phyloP scores from a whole-genome alignment of 1,284 basidiomycete genomes.

The Phellopilus nigrolimitatus region DNA sequence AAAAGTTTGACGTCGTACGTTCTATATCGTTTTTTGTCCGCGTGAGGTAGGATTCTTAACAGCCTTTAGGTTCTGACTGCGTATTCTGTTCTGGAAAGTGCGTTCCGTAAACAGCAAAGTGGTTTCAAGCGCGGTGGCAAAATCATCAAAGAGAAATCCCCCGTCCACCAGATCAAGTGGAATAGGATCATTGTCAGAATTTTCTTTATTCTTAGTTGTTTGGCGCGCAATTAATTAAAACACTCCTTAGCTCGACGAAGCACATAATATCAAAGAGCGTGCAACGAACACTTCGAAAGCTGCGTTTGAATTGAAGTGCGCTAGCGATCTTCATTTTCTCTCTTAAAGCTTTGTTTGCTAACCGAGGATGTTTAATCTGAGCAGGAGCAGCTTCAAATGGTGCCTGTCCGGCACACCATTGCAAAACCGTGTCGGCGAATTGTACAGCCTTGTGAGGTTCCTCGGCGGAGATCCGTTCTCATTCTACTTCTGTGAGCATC shows the following conservation, averaged over 20 bases:
- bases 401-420: constrained; percentile 98
- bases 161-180: constrained; percentile 86
- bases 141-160: constrained; percentile 86
- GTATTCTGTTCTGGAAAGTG: constrained; percentile 87
- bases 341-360: not conserved
- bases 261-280: constrained; percentile 97
- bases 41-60: constrained; percentile 15
- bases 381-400: constrained; percentile 74
- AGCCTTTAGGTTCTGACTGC: constrained; percentile 59
- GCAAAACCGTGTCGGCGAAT: constrained; percentile 95
- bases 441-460: constrained; percentile 94
- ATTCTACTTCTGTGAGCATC: constrained; percentile 82
- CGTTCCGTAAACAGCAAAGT: constrained; percentile 87
- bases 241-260: constrained; percentile 78
- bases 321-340: not conserved
- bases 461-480: constrained; percentile 89
- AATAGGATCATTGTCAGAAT: constrained; percentile 63
- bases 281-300: constrained; percentile 95
- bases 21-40: constrained; percentile 17
- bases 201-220: not conserved
- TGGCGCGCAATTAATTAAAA: constrained; percentile 4
- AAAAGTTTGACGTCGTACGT: constrained; percentile 84
- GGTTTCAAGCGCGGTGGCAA: constrained; percentile 87
- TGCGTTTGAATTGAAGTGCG: constrained; percentile 73
- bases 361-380: not conserved